Conservation (phyloP, 257 asterid genomes). For the Jasminum sambac region DNA sequence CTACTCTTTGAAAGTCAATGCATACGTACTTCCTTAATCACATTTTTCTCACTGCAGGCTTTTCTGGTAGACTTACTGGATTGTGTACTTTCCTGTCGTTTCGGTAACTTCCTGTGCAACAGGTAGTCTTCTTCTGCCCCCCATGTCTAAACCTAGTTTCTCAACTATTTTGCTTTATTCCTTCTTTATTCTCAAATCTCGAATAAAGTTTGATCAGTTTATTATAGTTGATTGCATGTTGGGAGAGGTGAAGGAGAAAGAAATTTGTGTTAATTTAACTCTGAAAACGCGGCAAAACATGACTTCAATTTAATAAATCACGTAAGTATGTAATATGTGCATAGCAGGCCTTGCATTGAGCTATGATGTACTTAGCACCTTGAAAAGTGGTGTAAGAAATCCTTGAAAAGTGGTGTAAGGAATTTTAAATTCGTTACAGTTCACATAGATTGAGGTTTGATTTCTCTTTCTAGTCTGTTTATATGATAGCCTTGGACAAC, state of each 20-base stretch:
- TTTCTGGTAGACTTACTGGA: slow-evolving; percentile 89
- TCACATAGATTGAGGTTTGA: not conserved
- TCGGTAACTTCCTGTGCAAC: slow-evolving; percentile 95
- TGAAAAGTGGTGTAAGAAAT: not conserved
- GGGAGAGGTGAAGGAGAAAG: not conserved
- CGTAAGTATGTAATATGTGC: not conserved
- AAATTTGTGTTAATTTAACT: not conserved
- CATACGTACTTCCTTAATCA: slow-evolving; percentile 22
- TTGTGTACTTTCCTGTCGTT: slow-evolving; percentile 81
- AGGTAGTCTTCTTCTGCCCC: slow-evolving; percentile 48
- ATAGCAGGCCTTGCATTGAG: slow-evolving; percentile 15
- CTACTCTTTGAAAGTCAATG: slow-evolving; percentile 12
- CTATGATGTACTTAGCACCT: not conserved
- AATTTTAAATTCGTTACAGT: not conserved
- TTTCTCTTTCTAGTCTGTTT: not conserved
- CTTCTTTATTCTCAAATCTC: not conserved
- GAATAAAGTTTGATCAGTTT: not conserved
- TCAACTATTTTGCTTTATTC: not conserved
- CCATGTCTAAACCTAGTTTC: not conserved
- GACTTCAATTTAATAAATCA: not conserved
- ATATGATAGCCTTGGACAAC: not conserved
- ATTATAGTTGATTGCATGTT: not conserved
- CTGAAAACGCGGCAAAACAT: not conserved
- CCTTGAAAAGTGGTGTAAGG: too few relatives aligned
- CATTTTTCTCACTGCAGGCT: slow-evolving; percentile 50